Conservation (phyloP, 345 rosid genomes). For the Populus ilicifolia region DNA sequence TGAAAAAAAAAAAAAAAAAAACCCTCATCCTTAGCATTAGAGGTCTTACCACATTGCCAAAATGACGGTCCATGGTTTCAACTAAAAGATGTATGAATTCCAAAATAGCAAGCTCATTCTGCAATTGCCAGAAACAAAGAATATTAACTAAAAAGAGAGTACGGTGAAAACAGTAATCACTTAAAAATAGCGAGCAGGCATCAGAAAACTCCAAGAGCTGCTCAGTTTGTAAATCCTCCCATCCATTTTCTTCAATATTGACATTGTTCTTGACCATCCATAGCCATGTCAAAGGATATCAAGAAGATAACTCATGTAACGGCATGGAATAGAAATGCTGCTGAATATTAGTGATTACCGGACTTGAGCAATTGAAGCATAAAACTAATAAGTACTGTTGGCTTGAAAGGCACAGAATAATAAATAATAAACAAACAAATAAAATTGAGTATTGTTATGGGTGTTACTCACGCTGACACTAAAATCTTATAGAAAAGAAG, state of each 20-base stretch:
- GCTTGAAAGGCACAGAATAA: not conserved
- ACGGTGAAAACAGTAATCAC: not conserved
- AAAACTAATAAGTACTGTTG: not conserved
- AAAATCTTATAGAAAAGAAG: not conserved
- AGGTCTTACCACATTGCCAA: slow-evolving; percentile 84
- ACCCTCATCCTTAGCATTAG: not conserved
- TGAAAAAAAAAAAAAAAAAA: not conserved
- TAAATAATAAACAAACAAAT: not conserved
- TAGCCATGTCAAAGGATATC: not conserved
- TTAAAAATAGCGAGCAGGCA: not conserved
- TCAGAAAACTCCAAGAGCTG: not conserved
- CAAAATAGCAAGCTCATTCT: slow-evolving; percentile 91
- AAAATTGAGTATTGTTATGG: not conserved
- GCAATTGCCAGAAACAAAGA: slow-evolving; percentile 7
- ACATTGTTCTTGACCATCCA: not conserved
- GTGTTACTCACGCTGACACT: not conserved
- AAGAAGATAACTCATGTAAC: not conserved
- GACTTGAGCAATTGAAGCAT: not conserved
- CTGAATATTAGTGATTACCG: not conserved
- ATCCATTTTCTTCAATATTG: not conserved
- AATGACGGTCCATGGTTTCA: slow-evolving; percentile 97
- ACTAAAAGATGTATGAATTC: slow-evolving; percentile 94
- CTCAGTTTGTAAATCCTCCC: not conserved
- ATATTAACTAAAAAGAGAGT: not conserved
- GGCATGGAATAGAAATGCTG: not conserved